phyloP scores from a whole-genome alignment of 495 filamentous ascomycete species.

The Cercophora newfieldiana region DNA sequence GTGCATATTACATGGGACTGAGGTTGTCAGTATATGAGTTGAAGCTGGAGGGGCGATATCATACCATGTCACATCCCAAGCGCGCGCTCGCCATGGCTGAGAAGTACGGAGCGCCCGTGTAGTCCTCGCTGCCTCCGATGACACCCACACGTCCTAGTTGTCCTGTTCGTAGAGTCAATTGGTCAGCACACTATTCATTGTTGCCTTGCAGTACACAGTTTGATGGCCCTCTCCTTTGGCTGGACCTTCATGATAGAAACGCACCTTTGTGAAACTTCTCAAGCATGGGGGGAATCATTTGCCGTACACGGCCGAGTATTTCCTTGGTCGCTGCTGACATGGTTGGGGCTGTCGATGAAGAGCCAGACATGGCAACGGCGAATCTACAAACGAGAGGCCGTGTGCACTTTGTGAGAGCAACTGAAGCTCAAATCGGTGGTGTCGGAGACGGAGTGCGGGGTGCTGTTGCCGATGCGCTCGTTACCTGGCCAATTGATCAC shows the following conservation, averaged over 20 bases:
- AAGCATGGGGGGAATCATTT: constrained; percentile 91
- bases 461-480: neutral
- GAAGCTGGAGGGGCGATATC: constrained; percentile 19
- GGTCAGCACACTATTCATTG: neutral
- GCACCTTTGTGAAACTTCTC: constrained; percentile 97
- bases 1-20: constrained; percentile 98
- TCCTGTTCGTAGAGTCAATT: constrained; percentile 44
- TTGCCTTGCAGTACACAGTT: neutral
- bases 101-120: constrained; percentile 96
- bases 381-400: neutral
- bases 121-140: constrained; percentile 93
- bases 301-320: constrained; percentile 77
- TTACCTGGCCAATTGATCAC: neutral
- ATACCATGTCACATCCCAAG: constrained; percentile 82
- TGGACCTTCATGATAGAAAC: neutral
- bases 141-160: constrained; percentile 91
- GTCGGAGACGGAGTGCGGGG: neutral
- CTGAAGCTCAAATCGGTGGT: neutral
- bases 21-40: constrained; percentile 6
- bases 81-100: constrained; percentile 93
- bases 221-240: neutral
- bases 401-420: neutral
- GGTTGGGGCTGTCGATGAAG: constrained; percentile 22
- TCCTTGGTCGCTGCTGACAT: constrained; percentile 57
- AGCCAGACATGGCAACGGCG: neutral